Base-by-base conservation (phyloP, 371 early-diverging fungal species). In the Thermomucor indicae-seudaticae region DNA sequence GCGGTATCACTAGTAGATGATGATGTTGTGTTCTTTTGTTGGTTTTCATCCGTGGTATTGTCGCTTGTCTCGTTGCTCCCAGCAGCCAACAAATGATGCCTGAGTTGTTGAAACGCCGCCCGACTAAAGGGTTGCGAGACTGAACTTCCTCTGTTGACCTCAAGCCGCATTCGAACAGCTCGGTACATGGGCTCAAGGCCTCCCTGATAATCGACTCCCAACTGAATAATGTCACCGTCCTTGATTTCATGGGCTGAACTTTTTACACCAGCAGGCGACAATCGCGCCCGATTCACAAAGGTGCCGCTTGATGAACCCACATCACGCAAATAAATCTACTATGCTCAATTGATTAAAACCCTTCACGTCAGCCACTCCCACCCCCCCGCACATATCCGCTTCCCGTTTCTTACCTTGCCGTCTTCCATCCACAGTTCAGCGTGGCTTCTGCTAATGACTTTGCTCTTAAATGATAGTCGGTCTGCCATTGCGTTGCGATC, bases 391-490 rank as follows among this genome's bases (percentile, higher is more conserved):
- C 3, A 20, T 2, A 28, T 34, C 11, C 51, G 19, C 20, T 30
- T 42, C 20, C 27, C 57, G 75, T 83, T 80, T 57, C 53, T 49
- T 69, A 89, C 90, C 88, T 91, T 84, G 10, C 89, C 88, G 32
- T 45, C 42, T 44, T 80, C 78, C 27, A 86, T 73, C 90, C 92
- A 95, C 16, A 97, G 62, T 71, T 97, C 95, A 10, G 95, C 95
- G 70, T 97, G 97, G 42, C 83, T 83, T 35, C 97, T 83, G 41
- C 86, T 86, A 14, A 97, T 95, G 28, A 97, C 97, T 60, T 97
- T 96, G 64, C 87, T 86, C 62, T 89, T 89, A 78, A 97, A 97
- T 10, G 90, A 85, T 32, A 92, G 77, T 24, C 89, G 75, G 59
- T 86, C 85, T 35, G 79, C 69, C 12, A 58, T 47, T 25, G 47